Percentiles rank a stretch among this genome's conserved stretches.
phyloP scores from a whole-genome alignment of 129 eudicot species.

The Daucus carota region DH1_v3.0 NC_030381.2:50742501-50743000 shows the following conservation, averaged over 20 bases:
- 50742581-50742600: conserved; percentile 57
- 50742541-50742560: conserved; percentile 58
- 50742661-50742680: neutral
- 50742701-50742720: neutral
- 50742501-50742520: conserved; percentile 58
- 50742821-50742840: neutral
- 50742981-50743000: no score
- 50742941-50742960: neutral
- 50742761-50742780: no score
- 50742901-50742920: neutral
- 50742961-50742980: no score
- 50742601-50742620: conserved; percentile 56
- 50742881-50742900: no score
- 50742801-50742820: neutral
- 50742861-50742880: neutral
- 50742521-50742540: conserved; percentile 71
- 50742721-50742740: no score
- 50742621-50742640: conserved; percentile 59
- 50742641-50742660: conserved; percentile 42
- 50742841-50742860: neutral
- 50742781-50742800: neutral
- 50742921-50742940: neutral
- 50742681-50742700: neutral
- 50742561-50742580: conserved; percentile 49
- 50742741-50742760: neutral